Conservation (phyloP, 2,329 filamentous ascomycete species). For the Sporothrix phasma region DNA sequence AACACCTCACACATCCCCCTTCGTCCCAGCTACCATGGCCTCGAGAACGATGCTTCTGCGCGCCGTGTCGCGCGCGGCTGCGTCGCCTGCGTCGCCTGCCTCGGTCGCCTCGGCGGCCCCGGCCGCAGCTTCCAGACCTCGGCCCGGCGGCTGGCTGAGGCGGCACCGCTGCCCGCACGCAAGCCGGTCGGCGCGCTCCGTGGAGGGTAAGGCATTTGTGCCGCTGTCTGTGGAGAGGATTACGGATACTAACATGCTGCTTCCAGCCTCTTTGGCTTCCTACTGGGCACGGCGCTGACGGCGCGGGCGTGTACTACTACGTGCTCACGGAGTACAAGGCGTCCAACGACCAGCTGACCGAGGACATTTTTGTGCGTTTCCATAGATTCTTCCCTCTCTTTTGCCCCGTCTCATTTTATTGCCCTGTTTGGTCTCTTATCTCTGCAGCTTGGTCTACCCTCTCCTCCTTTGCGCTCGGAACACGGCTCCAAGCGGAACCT, state of each 20-base stretch:
- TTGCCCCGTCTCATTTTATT: constrained; percentile 1
- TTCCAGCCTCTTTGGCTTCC: constrained; percentile 79
- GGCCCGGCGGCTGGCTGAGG: constrained; percentile 33
- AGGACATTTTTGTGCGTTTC: constrained; percentile 85
- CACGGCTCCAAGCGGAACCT: constrained; percentile 12
- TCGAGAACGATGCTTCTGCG: constrained; percentile 34
- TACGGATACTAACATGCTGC: not conserved
- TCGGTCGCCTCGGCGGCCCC: constrained; percentile 20
- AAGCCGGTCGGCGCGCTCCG: constrained; percentile 53
- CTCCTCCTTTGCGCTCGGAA: not conserved
- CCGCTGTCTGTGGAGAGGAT: not conserved
- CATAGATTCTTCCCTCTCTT: constrained; percentile 24
- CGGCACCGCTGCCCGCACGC: constrained; percentile 42
- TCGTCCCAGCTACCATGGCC: constrained; percentile 29
- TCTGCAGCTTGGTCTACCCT: no score
- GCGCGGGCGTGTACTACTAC: constrained; percentile 81
- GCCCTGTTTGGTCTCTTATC: no score
- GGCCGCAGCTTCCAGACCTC: constrained; percentile 43
- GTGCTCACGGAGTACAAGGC: constrained; percentile 87
- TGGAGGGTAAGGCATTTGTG: constrained; percentile 40
- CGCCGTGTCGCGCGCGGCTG: constrained; percentile 24
- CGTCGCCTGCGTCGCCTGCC: constrained; percentile 11
- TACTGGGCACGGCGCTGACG: constrained; percentile 70
- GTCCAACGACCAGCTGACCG: constrained; percentile 83
- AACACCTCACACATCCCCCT: not conserved